A percentile compares a stretch with the other conserved stretches of the same genome.
Evolutionary conservation across 164 flowering plant genomes (phyloP).

Genomic region (Litsea cubeba): DNA sequence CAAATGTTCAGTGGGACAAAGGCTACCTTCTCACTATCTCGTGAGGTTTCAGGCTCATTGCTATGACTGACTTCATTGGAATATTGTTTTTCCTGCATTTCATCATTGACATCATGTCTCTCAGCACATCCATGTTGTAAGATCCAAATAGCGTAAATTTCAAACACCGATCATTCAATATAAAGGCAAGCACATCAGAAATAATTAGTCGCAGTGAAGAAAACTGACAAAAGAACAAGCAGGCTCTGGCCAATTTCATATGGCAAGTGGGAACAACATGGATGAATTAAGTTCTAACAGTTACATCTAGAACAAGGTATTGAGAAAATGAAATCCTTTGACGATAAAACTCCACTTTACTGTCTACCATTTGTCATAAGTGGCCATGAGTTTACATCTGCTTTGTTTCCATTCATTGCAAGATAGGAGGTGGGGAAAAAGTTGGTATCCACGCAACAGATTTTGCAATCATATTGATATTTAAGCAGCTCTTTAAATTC

Average conservation of each 20-base stretch:
- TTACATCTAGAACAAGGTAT: not conserved
- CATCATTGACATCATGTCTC: constrained; percentile 9
- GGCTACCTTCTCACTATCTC: constrained; percentile 8
- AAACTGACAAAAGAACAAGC: no score
- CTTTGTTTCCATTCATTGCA: not conserved
- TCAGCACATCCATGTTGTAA: constrained; percentile 9
- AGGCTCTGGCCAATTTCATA: not conserved
- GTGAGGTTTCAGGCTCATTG: constrained; percentile 9
- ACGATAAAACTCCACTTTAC: not conserved
- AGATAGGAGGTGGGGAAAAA: not conserved
- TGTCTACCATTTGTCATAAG: not conserved
- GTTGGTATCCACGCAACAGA: not conserved
- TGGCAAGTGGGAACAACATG: not conserved
- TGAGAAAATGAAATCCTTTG: not conserved
- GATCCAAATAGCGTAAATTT: not conserved
- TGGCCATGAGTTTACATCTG: not conserved
- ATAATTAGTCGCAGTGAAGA: not conserved
- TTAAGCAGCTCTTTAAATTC: not conserved
- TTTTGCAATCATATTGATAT: not conserved
- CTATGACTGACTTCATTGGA: constrained; percentile 1
- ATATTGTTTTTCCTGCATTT: not conserved
- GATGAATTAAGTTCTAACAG: not conserved
- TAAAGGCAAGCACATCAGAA: not conserved
- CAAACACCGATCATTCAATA: not conserved
- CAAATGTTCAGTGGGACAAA: not conserved